phyloP scores from a whole-genome alignment of 805 yeast genomes.

The Saturnispora sanitii region DNA sequence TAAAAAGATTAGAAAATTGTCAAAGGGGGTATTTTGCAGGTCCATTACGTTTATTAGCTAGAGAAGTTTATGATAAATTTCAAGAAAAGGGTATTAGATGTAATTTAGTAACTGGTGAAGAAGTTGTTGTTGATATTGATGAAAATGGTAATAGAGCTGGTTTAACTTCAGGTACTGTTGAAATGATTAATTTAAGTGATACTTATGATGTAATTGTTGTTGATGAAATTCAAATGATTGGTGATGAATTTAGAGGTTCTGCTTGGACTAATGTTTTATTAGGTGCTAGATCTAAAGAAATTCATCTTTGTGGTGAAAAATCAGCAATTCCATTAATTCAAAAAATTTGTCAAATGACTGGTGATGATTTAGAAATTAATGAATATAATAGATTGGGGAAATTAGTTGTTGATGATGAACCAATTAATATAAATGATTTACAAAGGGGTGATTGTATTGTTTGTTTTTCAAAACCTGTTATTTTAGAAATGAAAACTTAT shows the following conservation, averaged over 20 bases:
- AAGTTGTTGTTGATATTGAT: slow-evolving; percentile 64
- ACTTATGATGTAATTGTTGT: slow-evolving; percentile 80
- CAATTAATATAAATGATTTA: slow-evolving; percentile 32
- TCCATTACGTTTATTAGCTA: slow-evolving; percentile 79
- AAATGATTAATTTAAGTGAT: slow-evolving; percentile 69
- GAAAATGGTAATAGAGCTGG: slow-evolving; percentile 63
- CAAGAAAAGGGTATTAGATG: slow-evolving; percentile 57
- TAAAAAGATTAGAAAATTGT: slow-evolving; percentile 54
- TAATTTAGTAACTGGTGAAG: slow-evolving; percentile 93
- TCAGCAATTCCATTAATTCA: slow-evolving; percentile 64
- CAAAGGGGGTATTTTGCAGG: slow-evolving; percentile 88
- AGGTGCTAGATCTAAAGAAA: slow-evolving; percentile 76
- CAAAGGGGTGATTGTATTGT: slow-evolving; percentile 81
- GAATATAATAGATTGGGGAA: slow-evolving; percentile 68
- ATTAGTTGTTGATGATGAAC: slow-evolving; percentile 42
- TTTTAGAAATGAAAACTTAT: slow-evolving; percentile 55
- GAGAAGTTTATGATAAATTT: slow-evolving; percentile 84
- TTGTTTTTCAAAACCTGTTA: slow-evolving; percentile 68
- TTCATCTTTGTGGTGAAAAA: slow-evolving; percentile 91
- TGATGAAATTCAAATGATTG: slow-evolving; percentile 95
- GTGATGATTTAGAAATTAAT: slow-evolving; percentile 69
- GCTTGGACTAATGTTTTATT: slow-evolving; percentile 91
- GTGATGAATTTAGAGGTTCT: slow-evolving; percentile 69
- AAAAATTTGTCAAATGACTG: slow-evolving; percentile 54
- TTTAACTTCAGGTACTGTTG: slow-evolving; percentile 81